Evolutionary conservation across 805 yeast genomes (phyloP), one percentile per base, ranked within the genome.

Genomic region (Ogataea dorogensis): DNA sequence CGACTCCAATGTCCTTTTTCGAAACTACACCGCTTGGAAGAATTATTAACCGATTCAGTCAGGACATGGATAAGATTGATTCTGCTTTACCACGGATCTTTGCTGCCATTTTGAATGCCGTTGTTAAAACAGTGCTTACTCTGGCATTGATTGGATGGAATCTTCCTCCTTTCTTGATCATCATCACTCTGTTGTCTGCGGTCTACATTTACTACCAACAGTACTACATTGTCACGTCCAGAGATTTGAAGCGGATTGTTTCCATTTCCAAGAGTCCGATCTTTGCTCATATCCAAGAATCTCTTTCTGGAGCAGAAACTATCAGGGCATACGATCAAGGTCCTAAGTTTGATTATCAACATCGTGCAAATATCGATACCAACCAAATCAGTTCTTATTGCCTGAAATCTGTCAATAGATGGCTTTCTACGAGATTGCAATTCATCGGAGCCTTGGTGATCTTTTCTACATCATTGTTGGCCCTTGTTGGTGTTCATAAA

Each of bases 251-350:
- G 55, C 73, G 96, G 51, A 65, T 86, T 33, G 77, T 75, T 30
- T 77, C 84, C 35, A 69, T 78, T 15, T 71, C 91, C 5, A 71
- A 76, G 51, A 76, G 86, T 38, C 96, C 96, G 3, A 77, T 86
- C 12, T 83, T 75, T 64, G 83, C 95, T 0, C 87, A 83, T 47
- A 70, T 88, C 44, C 89, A 85, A 54, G 96, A 88, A 53, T 79
- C 88, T 2, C 62, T 88, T 31, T 72, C 71, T 20, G 96, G 96
- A 9, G 75, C 81, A 15, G 77, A 78, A 31, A 88, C 94, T 1
- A 79, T 88, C 38, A 68, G 82, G 30, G 96, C 96, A 0, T 89
- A 73, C 52, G 65, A 70, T n/a, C 94, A 86, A 46, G 60, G 60
- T 17, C 69, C 65, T 5, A 67, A 94, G 39, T 88, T 87, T 59